These are phyloP conservation scores for Fusarium staphyleae DNA, from an alignment of 2,329 filamentous ascomycete species.

Conservation along the genomic window DNA sequence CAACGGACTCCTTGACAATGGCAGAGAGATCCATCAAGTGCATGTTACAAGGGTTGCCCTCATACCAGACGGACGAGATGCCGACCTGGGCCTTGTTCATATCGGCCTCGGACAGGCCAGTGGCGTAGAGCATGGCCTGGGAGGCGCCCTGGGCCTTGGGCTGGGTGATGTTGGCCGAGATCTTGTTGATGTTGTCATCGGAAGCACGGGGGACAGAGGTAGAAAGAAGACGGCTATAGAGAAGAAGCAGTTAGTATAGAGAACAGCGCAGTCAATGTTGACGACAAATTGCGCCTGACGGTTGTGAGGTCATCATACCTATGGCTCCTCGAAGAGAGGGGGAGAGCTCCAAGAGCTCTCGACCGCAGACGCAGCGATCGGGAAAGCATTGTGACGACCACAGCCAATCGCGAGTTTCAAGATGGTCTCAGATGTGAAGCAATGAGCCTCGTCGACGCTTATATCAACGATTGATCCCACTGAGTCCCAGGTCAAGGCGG, in stretches of 20 bases:
- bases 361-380: conserved; percentile 41
- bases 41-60: conserved; percentile 99
- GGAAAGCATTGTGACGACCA: conserved; percentile 40
- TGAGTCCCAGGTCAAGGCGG: conserved; percentile 1
- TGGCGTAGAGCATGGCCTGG: conserved; percentile 98
- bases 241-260: conserved; percentile 7
- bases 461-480: conserved; percentile 12
- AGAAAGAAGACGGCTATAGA: conserved; percentile 57
- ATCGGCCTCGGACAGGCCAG: conserved; percentile 83
- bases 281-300: background rate
- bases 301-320: conserved; percentile 33
- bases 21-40: conserved; percentile 90
- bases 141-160: conserved; percentile 98
- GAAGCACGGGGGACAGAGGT: conserved; percentile 55
- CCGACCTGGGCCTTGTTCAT: conserved; percentile 98
- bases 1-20: conserved; percentile 69
- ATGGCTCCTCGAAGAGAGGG: conserved; percentile 36
- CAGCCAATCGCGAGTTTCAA: conserved; percentile 34
- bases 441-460: conserved; percentile 16
- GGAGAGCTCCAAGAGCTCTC: conserved; percentile 40
- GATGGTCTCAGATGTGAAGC: conserved; percentile 14
- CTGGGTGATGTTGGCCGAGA: conserved; percentile 87
- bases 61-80: conserved; percentile 98
- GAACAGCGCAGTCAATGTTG: background rate
- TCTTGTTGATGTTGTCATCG: conserved; percentile 76